Base-by-base conservation (phyloP, 2,329 filamentous ascomycete genomes). In the Endothia cerciana region DNA sequence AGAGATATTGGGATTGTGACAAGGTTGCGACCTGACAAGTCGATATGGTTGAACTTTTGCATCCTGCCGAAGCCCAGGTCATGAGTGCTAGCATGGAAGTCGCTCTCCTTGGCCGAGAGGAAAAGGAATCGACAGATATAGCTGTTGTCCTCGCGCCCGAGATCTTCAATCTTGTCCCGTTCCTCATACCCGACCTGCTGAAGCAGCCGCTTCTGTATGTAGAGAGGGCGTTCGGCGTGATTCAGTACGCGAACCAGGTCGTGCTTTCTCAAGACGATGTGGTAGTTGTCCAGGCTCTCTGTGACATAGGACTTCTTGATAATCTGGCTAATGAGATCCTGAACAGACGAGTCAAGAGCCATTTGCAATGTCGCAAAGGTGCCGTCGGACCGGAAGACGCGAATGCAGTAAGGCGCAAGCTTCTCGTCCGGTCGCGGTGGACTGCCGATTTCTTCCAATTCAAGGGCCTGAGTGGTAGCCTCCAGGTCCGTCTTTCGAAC, bases 101-200 rank as follows among this genome's bases (percentile, higher is more conserved):
- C 93, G 75, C 89, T 94, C 76, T 97, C 91, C 73, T 94, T 92
- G 25, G 91, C 90, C 19, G 94, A 94, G 66, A 97, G 82, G 77
- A 99, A 99, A 67, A 95, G 93, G 79, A 99, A 98, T 6, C 95
- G 91, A 75, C 94, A 97, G 15, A 99, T 85, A 72, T 98, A 99
- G 75, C 94, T 96, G 77, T 98, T 97, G 80, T 99, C 95, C 77
- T 99, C 95, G 65, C 95, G 89, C 36, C 95, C 95, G 62, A 99
- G 87, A 69, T 98, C 95, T 75, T 97, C 94, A 56, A 99, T 88
- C 47, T 88, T 89, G 77, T 99, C 95, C 64, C 87, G 87, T 40
- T 93, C 89, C 65, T 92, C 89, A 74, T 98, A 99, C 11, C 95
- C 95, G 62, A 94, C 91, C 78, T 97, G 93, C 77, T 97, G 91